These are phyloP conservation scores for Ustilago bromivora DNA, from an alignment of 1,284 basidiomycete species.

Conservation along the genomic window DNA sequence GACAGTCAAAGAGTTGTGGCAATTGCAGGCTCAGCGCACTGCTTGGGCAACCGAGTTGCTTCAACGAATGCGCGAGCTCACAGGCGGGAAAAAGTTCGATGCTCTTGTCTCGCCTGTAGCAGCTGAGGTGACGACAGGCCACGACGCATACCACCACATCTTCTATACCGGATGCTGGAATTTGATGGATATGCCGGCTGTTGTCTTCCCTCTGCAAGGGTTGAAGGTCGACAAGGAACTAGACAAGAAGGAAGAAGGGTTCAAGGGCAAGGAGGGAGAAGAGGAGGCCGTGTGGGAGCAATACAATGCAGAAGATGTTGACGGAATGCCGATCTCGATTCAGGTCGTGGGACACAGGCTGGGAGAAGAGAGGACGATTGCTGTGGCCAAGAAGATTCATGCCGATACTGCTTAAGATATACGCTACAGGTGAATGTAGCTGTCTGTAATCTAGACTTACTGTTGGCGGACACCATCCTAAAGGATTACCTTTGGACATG, in stretches of 20 bases:
- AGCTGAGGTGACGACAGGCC: constrained; percentile 35
- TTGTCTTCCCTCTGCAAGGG: constrained; percentile 30
- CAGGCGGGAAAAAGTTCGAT: constrained; percentile 28
- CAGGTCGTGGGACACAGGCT: constrained; percentile 49
- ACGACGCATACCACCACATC: constrained; percentile 52
- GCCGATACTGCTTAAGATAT: constrained; percentile 22
- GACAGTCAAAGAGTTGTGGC: constrained; percentile 44
- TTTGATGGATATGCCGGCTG: constrained; percentile 51
- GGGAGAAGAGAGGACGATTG: constrained; percentile 45
- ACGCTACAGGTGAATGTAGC: not conserved
- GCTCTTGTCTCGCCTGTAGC: constrained; percentile 48
- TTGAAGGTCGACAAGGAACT: constrained; percentile 28
- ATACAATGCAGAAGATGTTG: constrained; percentile 40
- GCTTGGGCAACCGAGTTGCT: constrained; percentile 44
- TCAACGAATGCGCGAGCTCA: constrained; percentile 23
- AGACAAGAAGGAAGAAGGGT: constrained; percentile 10
- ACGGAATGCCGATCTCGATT: constrained; percentile 42
- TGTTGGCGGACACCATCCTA: not conserved
- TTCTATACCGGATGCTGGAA: constrained; percentile 58
- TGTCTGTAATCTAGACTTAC: not conserved
- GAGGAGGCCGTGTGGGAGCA: constrained; percentile 46
- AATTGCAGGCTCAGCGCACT: constrained; percentile 41
- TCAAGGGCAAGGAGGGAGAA: constrained; percentile 14
- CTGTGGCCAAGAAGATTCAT: constrained; percentile 37
- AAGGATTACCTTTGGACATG: not conserved